Base-by-base conservation (phyloP, 495 filamentous ascomycete species). In the Aspergillus bertholletiae region DNA sequence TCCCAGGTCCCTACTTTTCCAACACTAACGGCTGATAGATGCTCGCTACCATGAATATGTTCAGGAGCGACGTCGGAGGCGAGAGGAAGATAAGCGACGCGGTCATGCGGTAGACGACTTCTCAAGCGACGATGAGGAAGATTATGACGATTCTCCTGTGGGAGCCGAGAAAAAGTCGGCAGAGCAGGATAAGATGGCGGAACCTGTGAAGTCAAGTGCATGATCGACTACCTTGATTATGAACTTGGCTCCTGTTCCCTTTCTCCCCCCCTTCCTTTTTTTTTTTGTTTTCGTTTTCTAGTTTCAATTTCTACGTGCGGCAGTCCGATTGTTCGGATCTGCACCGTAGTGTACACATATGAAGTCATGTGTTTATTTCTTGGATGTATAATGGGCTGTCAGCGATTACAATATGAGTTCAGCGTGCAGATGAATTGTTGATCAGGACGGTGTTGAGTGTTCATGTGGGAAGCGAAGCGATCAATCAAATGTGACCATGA, bases 121-220 rank as follows among this genome's bases (percentile, higher is more conserved):
- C 7, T 77, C 74, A 5, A 75, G 69, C 49, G 73, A 74, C n/a
- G 70, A 73, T 17, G 71, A 75, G 30, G 61, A 64, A 3, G 65
- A 68, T 1, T 66, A 69, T n/a, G 67, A 71, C 30, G 60, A 60
- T 22, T 45, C 50, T 7, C 68, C 58, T 12, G 46, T 64, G 26
- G 64, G 65, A 15, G 68, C 71, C 27, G 74, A 77, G 54, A 65
- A 63, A 9, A 43, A 43, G 39, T 60, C 72, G 21, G 49, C 60
- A n/a, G 61, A 57, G 22, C 13, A 54, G 11, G 27, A 59, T 17
- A 15, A 41, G 27, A 26, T 32, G 17, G 22, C 37, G 27, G 55
- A 59, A 22, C 44, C 47, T 37, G 46, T 32, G 43, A 49, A 56
- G 56, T 32, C 43, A 27, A 20, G 26, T 15, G 51, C 40, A 46